A percentile compares a stretch with the other conserved stretches of the same genome.
Evolutionary conservation across 371 early-diverging fungal species (phyloP).

Genomic region (Mucor saturninus): DNA sequence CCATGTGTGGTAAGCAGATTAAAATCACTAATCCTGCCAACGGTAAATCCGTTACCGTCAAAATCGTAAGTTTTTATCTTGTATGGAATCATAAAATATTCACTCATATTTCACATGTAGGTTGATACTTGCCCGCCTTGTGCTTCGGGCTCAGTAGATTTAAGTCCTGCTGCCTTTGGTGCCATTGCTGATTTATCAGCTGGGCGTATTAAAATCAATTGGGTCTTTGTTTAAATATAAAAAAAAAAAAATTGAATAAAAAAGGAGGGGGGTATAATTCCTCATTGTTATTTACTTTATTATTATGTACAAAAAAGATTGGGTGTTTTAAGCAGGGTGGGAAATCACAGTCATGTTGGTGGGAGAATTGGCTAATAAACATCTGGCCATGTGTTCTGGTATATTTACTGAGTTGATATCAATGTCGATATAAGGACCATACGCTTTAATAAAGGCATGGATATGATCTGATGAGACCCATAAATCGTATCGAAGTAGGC

Average conservation of each 20-base stretch:
- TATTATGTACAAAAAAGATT: neutral
- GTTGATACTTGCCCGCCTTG: constrained; percentile 37
- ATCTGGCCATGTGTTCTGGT: constrained; percentile 7
- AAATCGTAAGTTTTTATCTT: constrained; percentile 30
- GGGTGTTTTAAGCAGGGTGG: constrained; percentile 8
- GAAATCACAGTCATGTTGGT: neutral
- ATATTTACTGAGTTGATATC: constrained; percentile 11
- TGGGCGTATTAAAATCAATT: constrained; percentile 49
- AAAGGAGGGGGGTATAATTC: neutral
- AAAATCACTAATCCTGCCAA: constrained; percentile 33
- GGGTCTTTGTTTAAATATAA: constrained; percentile 26
- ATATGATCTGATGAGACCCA: constrained; percentile 32
- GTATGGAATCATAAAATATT: constrained; percentile 4
- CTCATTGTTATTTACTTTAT: neutral
- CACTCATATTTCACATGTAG: too few species aligned
- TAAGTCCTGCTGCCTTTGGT: constrained; percentile 51
- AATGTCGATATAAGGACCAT: constrained; percentile 25
- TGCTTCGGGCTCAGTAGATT: constrained; percentile 30
- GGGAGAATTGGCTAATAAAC: constrained; percentile 1
- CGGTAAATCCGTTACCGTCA: constrained; percentile 37
- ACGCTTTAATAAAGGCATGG: constrained; percentile 25
- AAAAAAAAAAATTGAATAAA: neutral
- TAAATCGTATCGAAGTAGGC: constrained; percentile 42
- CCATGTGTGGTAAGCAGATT: constrained; percentile 21
- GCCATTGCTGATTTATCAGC: constrained; percentile 33